These are phyloP conservation scores for Chaetoceros muelleri DNA, from an alignment of 108 stramenopile species.

Conservation along the genomic window DNA sequence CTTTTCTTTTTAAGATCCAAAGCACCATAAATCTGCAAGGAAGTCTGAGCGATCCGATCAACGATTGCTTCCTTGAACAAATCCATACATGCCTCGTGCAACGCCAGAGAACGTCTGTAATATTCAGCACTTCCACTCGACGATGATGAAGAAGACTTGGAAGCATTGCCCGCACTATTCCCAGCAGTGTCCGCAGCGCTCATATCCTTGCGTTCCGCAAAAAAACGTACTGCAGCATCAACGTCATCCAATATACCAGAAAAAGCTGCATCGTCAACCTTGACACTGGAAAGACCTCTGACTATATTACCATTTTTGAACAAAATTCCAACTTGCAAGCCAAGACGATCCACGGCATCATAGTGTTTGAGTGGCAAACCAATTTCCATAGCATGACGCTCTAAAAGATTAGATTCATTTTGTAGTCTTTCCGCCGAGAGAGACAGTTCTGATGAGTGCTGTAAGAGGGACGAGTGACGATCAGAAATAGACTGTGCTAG, in stretches of 20 bases:
- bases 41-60: conserved; percentile 65
- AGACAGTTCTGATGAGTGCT: conserved; percentile 74
- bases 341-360: conserved; percentile 75
- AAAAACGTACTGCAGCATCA: conserved; percentile 71
- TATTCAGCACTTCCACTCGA: conserved; percentile 62
- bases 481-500: conserved; percentile 67
- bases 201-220: conserved; percentile 35
- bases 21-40: conserved; percentile 44
- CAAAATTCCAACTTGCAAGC: conserved; percentile 57
- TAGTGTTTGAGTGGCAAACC: conserved; percentile 77
- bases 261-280: conserved; percentile 75
- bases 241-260: conserved; percentile 46
- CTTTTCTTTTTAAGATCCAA: conserved; percentile 46
- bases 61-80: conserved; percentile 72
- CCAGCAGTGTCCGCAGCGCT: conserved; percentile 13
- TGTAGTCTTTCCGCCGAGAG: conserved; percentile 85
- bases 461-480: conserved; percentile 67
- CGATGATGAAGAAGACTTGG: conserved; percentile 4
- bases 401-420: conserved; percentile 56
- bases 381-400: conserved; percentile 67
- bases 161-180: not conserved
- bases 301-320: conserved; percentile 57
- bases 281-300: conserved; percentile 58
- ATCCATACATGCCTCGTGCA: conserved; percentile 76
- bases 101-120: conserved; percentile 59